Evolutionary conservation across 2,329 filamentous ascomycete species (phyloP).

Genomic region (Pseudogymnoascus sp.): DNA sequence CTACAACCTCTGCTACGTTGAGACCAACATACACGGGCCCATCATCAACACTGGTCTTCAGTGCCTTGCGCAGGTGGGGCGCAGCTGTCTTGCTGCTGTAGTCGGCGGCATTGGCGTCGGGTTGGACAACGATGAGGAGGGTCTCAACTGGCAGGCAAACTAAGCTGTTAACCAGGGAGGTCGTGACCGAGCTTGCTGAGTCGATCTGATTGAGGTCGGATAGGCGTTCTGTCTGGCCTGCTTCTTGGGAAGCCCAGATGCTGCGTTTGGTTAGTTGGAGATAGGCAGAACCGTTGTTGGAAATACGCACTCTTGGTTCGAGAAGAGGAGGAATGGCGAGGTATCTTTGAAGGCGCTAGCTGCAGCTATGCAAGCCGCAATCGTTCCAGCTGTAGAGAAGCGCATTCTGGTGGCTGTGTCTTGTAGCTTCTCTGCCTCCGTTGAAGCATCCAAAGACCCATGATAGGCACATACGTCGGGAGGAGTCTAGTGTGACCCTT

Average conservation of each 20-base stretch:
- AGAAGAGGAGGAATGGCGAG: slow-evolving; percentile 83
- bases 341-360: slow-evolving; percentile 74
- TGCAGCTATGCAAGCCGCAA: slow-evolving; percentile 48
- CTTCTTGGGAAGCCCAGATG: neutral
- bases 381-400: slow-evolving; percentile 41
- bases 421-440: slow-evolving; percentile 1
- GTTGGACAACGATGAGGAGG: slow-evolving; percentile 68
- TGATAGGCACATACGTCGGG: slow-evolving; percentile 7
- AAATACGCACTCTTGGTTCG: slow-evolving; percentile 63
- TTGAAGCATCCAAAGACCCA: slow-evolving; percentile 3
- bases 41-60: slow-evolving; percentile 28
- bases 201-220: neutral
- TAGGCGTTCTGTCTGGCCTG: neutral
- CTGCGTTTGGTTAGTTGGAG: slow-evolving; percentile 1
- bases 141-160: neutral
- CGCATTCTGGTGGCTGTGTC: slow-evolving; percentile 39
- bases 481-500: neutral
- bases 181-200: neutral
- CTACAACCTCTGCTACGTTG: slow-evolving; percentile 50
- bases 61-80: slow-evolving; percentile 35
- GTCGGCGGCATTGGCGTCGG: slow-evolving; percentile 63
- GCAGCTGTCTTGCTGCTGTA: slow-evolving; percentile 44
- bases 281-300: neutral
- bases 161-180: neutral
- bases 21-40: slow-evolving; percentile 16